Conservation (phyloP, 176 grass and related monocot species). For the Ensete ventricosum region DNA sequence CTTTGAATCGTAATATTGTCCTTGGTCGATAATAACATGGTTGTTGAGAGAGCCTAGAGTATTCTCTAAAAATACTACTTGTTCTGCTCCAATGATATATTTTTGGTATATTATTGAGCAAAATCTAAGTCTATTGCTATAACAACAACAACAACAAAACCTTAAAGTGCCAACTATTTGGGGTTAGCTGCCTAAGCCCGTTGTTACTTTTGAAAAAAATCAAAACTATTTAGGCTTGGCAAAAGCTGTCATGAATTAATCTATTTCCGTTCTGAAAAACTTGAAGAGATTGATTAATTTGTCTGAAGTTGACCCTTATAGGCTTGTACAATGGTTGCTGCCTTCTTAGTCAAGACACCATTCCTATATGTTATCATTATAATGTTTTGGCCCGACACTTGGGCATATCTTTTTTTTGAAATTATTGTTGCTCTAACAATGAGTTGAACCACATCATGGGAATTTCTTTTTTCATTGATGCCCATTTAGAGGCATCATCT, state of each 20-base stretch:
- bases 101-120: not conserved
- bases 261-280: not conserved
- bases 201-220: not conserved
- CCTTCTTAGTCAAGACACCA: too few relatives aligned
- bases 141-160: too few relatives aligned
- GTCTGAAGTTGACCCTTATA: too few relatives aligned
- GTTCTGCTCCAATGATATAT: not conserved
- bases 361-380: not conserved
- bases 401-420: too few relatives aligned
- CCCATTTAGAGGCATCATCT: not conserved
- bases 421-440: too few relatives aligned
- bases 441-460: too few relatives aligned
- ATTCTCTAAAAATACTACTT: not conserved
- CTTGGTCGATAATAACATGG: not conserved
- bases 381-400: not conserved
- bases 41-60: not conserved
- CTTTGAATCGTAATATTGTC: not conserved
- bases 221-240: not conserved
- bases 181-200: too few relatives aligned
- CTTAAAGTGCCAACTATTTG: too few relatives aligned
- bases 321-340: too few relatives aligned
- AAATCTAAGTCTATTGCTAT: too few relatives aligned
- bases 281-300: not conserved
- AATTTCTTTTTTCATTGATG: not conserved
- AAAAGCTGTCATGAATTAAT: not conserved